Conservation (phyloP, 495 filamentous ascomycete species). For the Talaromyces liani region DNA sequence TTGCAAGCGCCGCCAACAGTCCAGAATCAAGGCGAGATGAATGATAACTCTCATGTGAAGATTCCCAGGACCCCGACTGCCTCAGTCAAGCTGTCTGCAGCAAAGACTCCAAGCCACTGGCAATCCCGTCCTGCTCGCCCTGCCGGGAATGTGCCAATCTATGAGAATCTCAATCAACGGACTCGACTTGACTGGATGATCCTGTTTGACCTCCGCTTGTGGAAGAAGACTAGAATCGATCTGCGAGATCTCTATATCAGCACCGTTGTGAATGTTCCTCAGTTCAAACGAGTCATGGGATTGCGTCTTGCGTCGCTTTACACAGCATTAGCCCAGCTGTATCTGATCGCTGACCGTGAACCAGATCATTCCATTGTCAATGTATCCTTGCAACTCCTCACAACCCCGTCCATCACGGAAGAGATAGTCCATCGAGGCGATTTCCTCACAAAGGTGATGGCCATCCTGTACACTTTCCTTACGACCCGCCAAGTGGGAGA, state of each 20-base stretch:
- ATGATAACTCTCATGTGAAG: slow-evolving; percentile 30
- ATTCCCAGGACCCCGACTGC: slow-evolving; percentile 34
- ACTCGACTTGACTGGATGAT: slow-evolving; percentile 93
- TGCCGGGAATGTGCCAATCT: slow-evolving; percentile 48
- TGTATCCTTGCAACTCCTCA: slow-evolving; percentile 90
- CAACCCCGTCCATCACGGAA: slow-evolving; percentile 88
- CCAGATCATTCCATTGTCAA: slow-evolving; percentile 99
- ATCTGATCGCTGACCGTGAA: slow-evolving; percentile 92
- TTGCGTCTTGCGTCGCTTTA: slow-evolving; percentile 90
- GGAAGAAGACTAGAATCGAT: slow-evolving; percentile 90
- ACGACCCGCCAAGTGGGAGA: slow-evolving; percentile 93
- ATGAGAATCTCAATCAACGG: slow-evolving; percentile 81
- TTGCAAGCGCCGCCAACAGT: slow-evolving; percentile 43
- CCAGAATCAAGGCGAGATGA: slow-evolving; percentile 42
- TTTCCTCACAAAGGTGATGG: slow-evolving; percentile 88
- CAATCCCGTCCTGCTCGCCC: slow-evolving; percentile 67
- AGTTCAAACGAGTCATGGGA: slow-evolving; percentile 94
- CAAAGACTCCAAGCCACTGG: slow-evolving; percentile 69
- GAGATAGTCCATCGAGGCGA: slow-evolving; percentile 95
- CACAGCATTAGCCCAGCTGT: slow-evolving; percentile 85
- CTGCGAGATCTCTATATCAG: slow-evolving; percentile 92
- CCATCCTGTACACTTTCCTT: slow-evolving; percentile 94
- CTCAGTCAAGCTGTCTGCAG: slow-evolving; percentile 26
- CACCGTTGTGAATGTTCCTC: slow-evolving; percentile 86
- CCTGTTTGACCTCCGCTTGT: slow-evolving; percentile 90